Evolutionary conservation across 495 filamentous ascomycete genomes (phyloP), one percentile per base, ranked within the genome.

Genomic region (Neurospora africana): DNA sequence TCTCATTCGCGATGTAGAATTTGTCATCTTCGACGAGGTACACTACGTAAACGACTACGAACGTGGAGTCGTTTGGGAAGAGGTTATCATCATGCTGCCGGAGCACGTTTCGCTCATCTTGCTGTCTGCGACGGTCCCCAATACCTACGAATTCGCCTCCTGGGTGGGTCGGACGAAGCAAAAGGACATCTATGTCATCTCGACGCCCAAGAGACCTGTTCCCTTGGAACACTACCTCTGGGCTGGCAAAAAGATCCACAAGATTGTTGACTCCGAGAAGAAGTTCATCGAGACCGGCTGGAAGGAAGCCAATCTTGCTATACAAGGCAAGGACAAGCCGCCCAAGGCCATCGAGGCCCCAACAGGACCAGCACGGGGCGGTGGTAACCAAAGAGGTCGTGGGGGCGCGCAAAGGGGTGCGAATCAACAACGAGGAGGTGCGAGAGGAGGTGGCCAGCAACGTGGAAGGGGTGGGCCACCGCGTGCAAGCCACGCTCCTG

Each of bases 31-130:
- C 76, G 95, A 99, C 77, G 95, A 99, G 79, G 95, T 99, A 5
- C 95, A 99, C 81, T 99, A 99, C 80, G 95, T 99, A 67, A 99
- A 99, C 76, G 95, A 99, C 77, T 86, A 89, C n/a, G 95, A 99
- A 83, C 88, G 95, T 79, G 95, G 95, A 74, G 95, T 99, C 0
- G 95, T 99, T 9, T 99, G 95, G 95, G 95, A 99, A 82, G 95
- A 99, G 80, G 95, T 99, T 73, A 99, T 99, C 78, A 99, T 99
- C 78, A 98, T 99, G 96, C 88, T 98, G 68, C 95, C 95, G 5
- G 94, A 94, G 76, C 95, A 98, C 83, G 93, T 98, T 65, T 95
- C 96, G 3, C 83, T 99, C 43, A 98, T 99, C 73, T 85, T 98
- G 13, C 88, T 99, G 3, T 98, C 96, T 7, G 95, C 95, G 1